A percentile compares a stretch with the other conserved stretches of the same genome.
Evolutionary conservation across 768 basidiomycete species (phyloP).

Genomic region (Kwoniella shandongensis): DNA sequence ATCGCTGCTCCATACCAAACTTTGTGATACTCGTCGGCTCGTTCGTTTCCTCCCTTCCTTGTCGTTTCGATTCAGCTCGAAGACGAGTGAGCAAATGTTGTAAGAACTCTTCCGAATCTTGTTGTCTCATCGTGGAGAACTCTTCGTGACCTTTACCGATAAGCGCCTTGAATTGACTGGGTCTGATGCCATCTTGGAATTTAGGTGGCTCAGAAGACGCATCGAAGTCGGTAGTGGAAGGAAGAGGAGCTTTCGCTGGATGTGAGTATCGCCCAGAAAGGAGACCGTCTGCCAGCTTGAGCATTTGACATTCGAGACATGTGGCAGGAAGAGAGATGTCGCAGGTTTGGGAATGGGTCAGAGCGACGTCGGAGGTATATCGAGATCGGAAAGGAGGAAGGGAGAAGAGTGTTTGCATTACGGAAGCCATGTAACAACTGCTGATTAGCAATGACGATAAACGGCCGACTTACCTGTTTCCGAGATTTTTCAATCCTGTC

Average conservation of each 20-base stretch:
- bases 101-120: slow-evolving; percentile 95
- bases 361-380: slow-evolving; percentile 60
- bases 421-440: slow-evolving; percentile 97
- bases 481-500: slow-evolving; percentile 87
- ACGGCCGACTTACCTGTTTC: slow-evolving; percentile 68
- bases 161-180: slow-evolving; percentile 78
- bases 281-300: slow-evolving; percentile 87
- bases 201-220: slow-evolving; percentile 38
- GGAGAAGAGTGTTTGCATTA: slow-evolving; percentile 81
- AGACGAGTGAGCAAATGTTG: slow-evolving; percentile 73
- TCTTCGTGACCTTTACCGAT: slow-evolving; percentile 91
- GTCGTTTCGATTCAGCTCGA: slow-evolving; percentile 56
- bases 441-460: background rate
- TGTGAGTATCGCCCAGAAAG: slow-evolving; percentile 85
- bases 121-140: slow-evolving; percentile 94
- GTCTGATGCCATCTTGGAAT: slow-evolving; percentile 83
- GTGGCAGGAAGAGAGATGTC: slow-evolving; percentile 68
- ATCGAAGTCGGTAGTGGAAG: slow-evolving; percentile 38
- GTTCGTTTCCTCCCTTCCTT: slow-evolving; percentile 36
- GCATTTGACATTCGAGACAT: slow-evolving; percentile 94
- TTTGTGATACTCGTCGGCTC: slow-evolving; percentile 76
- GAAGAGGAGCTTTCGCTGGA: slow-evolving; percentile 55
- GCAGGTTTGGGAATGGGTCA: slow-evolving; percentile 65
- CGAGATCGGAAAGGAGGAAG: slow-evolving; percentile 72
- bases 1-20: slow-evolving; percentile 80